Base-by-base conservation (phyloP, 805 yeast genomes). In the Starmerella vaccinii region DNA sequence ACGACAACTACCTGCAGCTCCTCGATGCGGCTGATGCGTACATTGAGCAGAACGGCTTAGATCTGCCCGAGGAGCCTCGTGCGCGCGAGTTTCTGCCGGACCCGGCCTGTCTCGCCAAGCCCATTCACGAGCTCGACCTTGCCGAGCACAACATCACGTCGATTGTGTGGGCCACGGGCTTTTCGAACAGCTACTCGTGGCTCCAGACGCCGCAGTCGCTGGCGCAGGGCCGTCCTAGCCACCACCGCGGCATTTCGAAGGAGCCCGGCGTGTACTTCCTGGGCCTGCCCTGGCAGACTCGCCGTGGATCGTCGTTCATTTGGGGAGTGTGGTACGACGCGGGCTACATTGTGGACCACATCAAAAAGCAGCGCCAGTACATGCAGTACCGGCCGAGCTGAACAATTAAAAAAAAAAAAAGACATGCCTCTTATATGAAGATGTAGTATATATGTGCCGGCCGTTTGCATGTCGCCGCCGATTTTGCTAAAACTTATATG, bases 311-410 rank as follows among this genome's bases (percentile, higher is more conserved):
- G 4, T 55, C 58, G 29, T 55, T 55, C 23, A 55, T 55, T n/a
- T 55, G 58, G 58, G 58, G 58, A 1, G 58, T 55, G 10, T 55
- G 58, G 58, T 47, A 55, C 44, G 58, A 55, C 32, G 58, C 58
- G 7, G 50, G 49, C 42, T 46, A 50, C 18, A 49, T 55, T 2
- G 49, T 32, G 5, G 56, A 49, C 39, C 58, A 55, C 32, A 49
- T 55, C 39, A 37, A 37, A 9, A 52, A 50, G 30, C 58, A 55
- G 33, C 45, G 43, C 26, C 27, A 18, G 42, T 55, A 55, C 49
- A 6, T 34, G 30, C 33, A n/a, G 16, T 53, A 53, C 18, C 35
- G 35, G 8, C 35, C 48, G 16, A 16, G 16, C 46, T 47, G 23
- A 30, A 19, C 15, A 4, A n/a, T 3, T 27, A 35, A 46, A 23